Base-by-base conservation (phyloP, 192 early-diverging fungal species). In the Coemansia sp. region DNA sequence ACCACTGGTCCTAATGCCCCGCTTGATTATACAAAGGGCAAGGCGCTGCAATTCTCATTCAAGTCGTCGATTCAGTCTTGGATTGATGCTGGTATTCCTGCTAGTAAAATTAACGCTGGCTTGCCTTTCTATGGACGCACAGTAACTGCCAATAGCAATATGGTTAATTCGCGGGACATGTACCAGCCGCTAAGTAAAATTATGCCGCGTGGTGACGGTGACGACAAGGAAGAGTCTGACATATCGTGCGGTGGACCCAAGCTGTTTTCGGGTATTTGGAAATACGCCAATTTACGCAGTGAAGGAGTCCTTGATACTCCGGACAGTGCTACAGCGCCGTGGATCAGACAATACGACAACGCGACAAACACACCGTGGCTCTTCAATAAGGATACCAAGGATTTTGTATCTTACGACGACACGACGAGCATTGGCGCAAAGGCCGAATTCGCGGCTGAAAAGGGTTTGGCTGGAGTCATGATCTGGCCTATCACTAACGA, bases 351-450 rank as follows among this genome's bases (percentile, higher is more conserved):
- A 41, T 89, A 86, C 71, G 91, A 93, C 58, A 62, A 80, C 5
- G 74, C 45, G 7, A 88, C 85, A 1, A 64, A 75, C 27, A 91
- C 91, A 0, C 92, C 93, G 11, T 92, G 90, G 89, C 44, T 94
- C 39, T 92, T 86, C 75, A 91, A 91, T 61, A 72, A 78, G 2
- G 65, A 65, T 0, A 91, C 82, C 4, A 84, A 63, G 27, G 71
- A 78, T 36, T 91, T 89, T 71, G 86, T 93, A 50, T 89, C 90
- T 0, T 93, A 92, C 69, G 90, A 92, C 68, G 73, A 83, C 32
- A 70, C 86, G 0, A 34, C 83, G 11, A 76, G 69, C 34, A 68
- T 86, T 17, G 88, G 87, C 42, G 83, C 84, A 0, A 79, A 88
- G 58, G 83, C 79, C 55, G 83, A 83, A 22, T 74, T 71, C 39